A percentile compares a stretch with the other conserved stretches of the same genome.
Evolutionary conservation across 2,329 filamentous ascomycete genomes (phyloP).

Genomic region (Talaromyces marneffei): DNA sequence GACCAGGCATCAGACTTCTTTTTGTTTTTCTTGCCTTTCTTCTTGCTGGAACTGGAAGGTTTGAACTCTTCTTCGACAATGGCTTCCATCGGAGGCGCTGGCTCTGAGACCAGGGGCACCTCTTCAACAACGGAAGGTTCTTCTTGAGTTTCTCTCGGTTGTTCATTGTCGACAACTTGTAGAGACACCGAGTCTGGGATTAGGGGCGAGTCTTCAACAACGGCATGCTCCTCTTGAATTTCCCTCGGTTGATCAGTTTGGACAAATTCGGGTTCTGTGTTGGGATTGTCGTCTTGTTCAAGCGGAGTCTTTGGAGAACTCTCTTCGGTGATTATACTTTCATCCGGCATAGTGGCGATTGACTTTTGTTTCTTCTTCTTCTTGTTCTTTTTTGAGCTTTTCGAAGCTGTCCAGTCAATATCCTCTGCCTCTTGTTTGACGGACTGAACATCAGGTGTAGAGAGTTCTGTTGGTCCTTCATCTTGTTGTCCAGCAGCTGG

Average conservation of each 20-base stretch:
- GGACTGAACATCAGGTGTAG: not conserved
- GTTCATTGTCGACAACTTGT: not conserved
- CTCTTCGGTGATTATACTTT: constrained; percentile 2
- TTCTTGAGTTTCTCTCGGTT: not conserved
- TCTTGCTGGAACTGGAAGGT: not conserved
- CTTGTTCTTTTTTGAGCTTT: constrained; percentile 18
- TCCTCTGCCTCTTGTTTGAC: not conserved
- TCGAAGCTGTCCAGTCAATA: constrained; percentile 3
- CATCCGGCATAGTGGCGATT: constrained; percentile 5
- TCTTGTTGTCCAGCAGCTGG: not conserved
- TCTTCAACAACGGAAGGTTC: not conserved
- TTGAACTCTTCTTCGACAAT: not conserved
- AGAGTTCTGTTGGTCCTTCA: not conserved
- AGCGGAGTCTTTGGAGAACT: not conserved
- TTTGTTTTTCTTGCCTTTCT: constrained; percentile 4
- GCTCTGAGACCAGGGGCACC: not conserved
- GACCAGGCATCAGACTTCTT: not conserved
- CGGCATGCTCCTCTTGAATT: not conserved
- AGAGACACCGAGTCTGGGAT: not conserved
- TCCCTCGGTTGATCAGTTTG: not conserved
- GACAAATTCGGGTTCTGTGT: not conserved
- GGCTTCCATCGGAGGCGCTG: not conserved
- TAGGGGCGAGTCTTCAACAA: not conserved
- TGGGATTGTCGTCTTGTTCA: not conserved
- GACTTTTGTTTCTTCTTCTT: constrained; percentile 18